These are phyloP conservation scores for Phytophthora niederhauseri DNA, from an alignment of 352 stramenopile genomes.

Conservation along the genomic window DNA sequence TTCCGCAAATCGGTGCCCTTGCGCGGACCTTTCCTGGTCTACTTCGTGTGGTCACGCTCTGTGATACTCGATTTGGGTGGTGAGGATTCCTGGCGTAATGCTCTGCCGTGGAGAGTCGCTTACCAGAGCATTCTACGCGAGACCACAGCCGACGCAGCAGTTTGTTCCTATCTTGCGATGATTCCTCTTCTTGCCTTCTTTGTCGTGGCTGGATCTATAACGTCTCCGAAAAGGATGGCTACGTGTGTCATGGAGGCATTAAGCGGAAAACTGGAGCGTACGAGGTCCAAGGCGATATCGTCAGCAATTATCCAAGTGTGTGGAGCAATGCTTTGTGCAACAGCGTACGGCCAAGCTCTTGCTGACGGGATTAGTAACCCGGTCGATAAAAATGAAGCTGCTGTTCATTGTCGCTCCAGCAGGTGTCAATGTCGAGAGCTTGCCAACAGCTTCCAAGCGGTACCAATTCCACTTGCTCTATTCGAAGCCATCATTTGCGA, in stretches of 20 bases:
- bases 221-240: slow-evolving; percentile 43
- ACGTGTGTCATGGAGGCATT: slow-evolving; percentile 52
- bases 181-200: slow-evolving; percentile 50
- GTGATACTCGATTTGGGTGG: slow-evolving; percentile 36
- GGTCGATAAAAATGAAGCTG: slow-evolving; percentile 9
- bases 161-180: slow-evolving; percentile 45
- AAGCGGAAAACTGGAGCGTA: slow-evolving; percentile 37
- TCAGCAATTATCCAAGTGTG: slow-evolving; percentile 40
- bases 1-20: slow-evolving; percentile 29
- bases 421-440: slow-evolving; percentile 36
- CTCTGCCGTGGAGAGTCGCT: slow-evolving; percentile 45
- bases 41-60: slow-evolving; percentile 56
- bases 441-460: slow-evolving; percentile 9
- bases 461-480: slow-evolving; percentile 39
- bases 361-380: slow-evolving; percentile 8
- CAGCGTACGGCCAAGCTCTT: slow-evolving; percentile 29
- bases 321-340: slow-evolving; percentile 46
- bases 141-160: slow-evolving; percentile 24
- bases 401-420: not conserved
- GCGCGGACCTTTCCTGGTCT: slow-evolving; percentile 45
- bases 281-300: slow-evolving; percentile 30
- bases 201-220: slow-evolving; percentile 38
- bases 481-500: slow-evolving; percentile 37
- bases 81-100: slow-evolving; percentile 48
- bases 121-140: slow-evolving; percentile 45